Conservation (phyloP, 2,329 filamentous ascomycete species). For the Venturia carpophila region DNA sequence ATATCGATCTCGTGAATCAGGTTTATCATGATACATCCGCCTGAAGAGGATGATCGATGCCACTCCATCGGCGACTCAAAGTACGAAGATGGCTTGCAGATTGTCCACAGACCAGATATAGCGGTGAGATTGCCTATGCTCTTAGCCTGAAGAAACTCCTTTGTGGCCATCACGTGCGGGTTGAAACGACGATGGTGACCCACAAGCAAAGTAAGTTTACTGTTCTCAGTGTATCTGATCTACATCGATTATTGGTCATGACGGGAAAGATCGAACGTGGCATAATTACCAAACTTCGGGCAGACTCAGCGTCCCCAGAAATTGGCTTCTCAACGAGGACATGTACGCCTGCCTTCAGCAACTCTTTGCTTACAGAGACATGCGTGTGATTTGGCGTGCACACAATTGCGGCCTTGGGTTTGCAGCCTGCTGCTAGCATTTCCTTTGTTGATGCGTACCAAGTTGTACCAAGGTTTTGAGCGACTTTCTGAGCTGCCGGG, state of each 20-base stretch:
- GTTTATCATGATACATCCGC: constrained; percentile 50
- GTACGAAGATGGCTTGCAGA: constrained; percentile 45
- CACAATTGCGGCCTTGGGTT: constrained; percentile 49
- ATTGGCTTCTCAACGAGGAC: constrained; percentile 53
- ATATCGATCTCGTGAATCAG: constrained; percentile 55
- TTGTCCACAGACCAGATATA: constrained; percentile 48
- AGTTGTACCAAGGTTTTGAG: constrained; percentile 32
- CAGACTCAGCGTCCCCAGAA: constrained; percentile 35
- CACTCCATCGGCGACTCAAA: constrained; percentile 43
- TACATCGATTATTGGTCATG: constrained; percentile 5
- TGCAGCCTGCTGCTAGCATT: constrained; percentile 35
- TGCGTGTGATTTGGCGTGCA: constrained; percentile 55
- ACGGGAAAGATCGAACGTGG: background rate
- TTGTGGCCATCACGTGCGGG: constrained; percentile 45
- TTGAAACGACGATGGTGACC: constrained; percentile 56
- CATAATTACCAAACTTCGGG: constrained; percentile 26
- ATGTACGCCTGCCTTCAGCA: constrained; percentile 43
- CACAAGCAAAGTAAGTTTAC: constrained; percentile 41
- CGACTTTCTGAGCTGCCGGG: constrained; percentile 31
- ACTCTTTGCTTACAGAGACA: constrained; percentile 42
- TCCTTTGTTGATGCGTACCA: constrained; percentile 36
- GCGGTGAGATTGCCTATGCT: constrained; percentile 43
- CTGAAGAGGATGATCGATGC: constrained; percentile 35
- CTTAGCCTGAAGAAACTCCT: constrained; percentile 35
- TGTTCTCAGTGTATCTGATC: constrained; percentile 23